Percentiles rank a stretch among this genome's conserved stretches.
Evolutionary conservation across 495 filamentous ascomycete species (phyloP).

Genomic region (Tricharina praecox): DNA sequence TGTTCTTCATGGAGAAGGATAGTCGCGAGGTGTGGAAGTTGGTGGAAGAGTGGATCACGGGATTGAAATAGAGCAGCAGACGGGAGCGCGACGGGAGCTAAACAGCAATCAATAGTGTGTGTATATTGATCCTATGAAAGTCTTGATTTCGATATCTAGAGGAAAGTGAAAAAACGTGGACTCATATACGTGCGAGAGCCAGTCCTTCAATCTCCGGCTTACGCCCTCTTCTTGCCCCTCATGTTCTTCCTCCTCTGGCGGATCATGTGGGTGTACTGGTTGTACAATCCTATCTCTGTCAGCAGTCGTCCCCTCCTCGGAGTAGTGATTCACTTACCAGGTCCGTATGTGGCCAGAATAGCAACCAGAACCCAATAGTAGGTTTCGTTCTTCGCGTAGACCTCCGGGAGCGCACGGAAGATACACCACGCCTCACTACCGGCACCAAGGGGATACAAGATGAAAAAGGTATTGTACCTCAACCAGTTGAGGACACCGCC

Average conservation of each 20-base stretch:
- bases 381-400: constrained; percentile 32
- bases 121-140: too few species aligned
- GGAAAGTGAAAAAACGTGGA: too few species aligned
- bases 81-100: too few species aligned
- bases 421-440: constrained; percentile 68
- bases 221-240: constrained; percentile 34
- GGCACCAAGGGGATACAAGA: constrained; percentile 86
- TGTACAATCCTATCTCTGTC: constrained; percentile 50
- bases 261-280: constrained; percentile 91
- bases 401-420: constrained; percentile 43
- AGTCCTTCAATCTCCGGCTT: neutral
- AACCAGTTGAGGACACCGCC: constrained; percentile 61
- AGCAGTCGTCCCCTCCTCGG: constrained; percentile 8
- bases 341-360: constrained; percentile 59
- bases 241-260: constrained; percentile 63
- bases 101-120: too few species aligned
- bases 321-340: constrained; percentile 46
- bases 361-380: constrained; percentile 44
- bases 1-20: constrained; percentile 15
- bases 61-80: constrained; percentile 1
- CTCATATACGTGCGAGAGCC: too few species aligned
- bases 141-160: too few species aligned
- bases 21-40: constrained; percentile 3
- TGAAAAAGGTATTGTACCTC: constrained; percentile 81
- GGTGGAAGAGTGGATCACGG: constrained; percentile 6